These are phyloP conservation scores for Gryganskiella cystojenkinii DNA, from an alignment of 192 early-diverging fungal genomes.

Conservation along the genomic window DNA sequence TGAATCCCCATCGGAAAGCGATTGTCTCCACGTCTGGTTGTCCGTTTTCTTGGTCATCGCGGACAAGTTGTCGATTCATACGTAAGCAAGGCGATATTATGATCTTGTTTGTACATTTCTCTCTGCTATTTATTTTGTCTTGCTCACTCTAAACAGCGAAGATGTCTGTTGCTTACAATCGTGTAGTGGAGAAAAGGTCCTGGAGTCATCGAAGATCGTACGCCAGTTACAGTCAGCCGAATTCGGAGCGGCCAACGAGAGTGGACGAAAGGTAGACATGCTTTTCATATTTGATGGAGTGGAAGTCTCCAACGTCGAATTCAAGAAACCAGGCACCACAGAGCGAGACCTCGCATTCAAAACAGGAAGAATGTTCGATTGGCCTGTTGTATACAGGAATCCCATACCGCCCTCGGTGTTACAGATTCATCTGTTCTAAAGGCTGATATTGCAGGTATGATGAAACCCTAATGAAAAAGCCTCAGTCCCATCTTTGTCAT, in stretches of 20 bases:
- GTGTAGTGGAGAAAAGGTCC: constrained; percentile 29
- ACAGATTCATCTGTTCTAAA: neutral
- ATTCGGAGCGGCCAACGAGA: constrained; percentile 17
- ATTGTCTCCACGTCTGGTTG: constrained; percentile 13
- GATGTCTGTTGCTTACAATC: constrained; percentile 10
- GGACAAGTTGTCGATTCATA: constrained; percentile 6
- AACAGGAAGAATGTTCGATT: constrained; percentile 26
- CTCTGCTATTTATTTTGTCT: constrained; percentile 5
- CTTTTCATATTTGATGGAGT: constrained; percentile 27
- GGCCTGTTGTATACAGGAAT: constrained; percentile 22
- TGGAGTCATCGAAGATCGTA: constrained; percentile 32
- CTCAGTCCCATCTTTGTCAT: neutral
- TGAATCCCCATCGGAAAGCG: constrained; percentile 11
- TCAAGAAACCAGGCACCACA: constrained; percentile 18
- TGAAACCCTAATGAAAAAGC: neutral
- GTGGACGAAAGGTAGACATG: constrained; percentile 22
- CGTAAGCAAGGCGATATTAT: constrained; percentile 11
- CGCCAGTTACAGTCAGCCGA: constrained; percentile 15
- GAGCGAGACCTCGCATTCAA: constrained; percentile 28
- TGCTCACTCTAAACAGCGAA: too few species aligned
- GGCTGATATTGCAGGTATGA: constrained; percentile 1
- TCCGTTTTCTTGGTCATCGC: constrained; percentile 12
- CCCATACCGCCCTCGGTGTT: constrained; percentile 11
- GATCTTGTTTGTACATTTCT: neutral
- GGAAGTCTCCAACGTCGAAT: constrained; percentile 33